These are phyloP conservation scores for Candida dajiaensis DNA, from an alignment of 805 yeast species.

Conservation along the genomic window DNA sequence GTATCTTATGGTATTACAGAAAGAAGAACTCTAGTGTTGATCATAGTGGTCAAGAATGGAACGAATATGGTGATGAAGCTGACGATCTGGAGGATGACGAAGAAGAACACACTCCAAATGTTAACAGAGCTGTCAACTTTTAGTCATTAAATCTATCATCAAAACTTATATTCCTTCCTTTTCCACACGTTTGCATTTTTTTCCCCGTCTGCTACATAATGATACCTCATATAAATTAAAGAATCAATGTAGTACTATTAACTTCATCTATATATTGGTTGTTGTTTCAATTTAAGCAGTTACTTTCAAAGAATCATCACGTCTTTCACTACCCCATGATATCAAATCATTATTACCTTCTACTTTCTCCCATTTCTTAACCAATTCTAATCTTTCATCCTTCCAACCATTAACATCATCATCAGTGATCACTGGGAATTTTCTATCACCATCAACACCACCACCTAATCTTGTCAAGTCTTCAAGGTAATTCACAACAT, in stretches of 20 bases:
- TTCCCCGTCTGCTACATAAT: not conserved
- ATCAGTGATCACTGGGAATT: constrained; percentile 17
- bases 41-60: constrained; percentile 7
- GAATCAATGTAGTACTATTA: too few species aligned
- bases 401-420: constrained; percentile 24
- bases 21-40: constrained; percentile 3
- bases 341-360: not conserved
- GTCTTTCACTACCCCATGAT: not conserved
- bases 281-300: too few species aligned
- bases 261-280: too few species aligned
- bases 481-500: constrained; percentile 23
- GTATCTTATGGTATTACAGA: constrained; percentile 1
- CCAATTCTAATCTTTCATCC: not conserved
- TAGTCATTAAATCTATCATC: not conserved
- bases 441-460: constrained; percentile 16
- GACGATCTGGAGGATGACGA: too few species aligned
- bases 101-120: not conserved
- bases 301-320: not conserved
- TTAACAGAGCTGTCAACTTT: not conserved
- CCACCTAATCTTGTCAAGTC: constrained; percentile 26
- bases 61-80: constrained; percentile 5
- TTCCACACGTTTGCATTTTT: not conserved
- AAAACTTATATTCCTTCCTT: not conserved
- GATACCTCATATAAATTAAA: not conserved
- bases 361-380: not conserved